Conservation (phyloP, 345 rosid genomes). For the Diplotaxis tenuifolia region DNA sequence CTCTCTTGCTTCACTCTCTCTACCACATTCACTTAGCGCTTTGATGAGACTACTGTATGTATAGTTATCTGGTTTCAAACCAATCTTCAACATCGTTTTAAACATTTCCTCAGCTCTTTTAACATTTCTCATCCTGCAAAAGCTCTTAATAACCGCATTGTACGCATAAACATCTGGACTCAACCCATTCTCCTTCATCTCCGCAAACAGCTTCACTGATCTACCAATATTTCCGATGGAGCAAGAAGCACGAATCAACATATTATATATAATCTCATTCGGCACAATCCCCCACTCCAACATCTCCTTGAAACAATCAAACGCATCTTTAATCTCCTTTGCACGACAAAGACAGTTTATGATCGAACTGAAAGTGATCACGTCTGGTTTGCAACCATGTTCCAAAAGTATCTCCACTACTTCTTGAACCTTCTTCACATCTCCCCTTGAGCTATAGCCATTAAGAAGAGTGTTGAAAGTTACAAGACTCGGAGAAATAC, state of each 20-base stretch:
- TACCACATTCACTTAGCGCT: constrained; percentile 53
- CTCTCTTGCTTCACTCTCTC: constrained; percentile 58
- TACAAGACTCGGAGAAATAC: constrained; percentile 63
- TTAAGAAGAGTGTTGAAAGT: constrained; percentile 79
- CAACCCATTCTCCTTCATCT: constrained; percentile 63
- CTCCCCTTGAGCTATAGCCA: constrained; percentile 53
- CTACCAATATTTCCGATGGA: constrained; percentile 50
- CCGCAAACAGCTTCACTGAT: constrained; percentile 50
- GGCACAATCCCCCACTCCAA: constrained; percentile 76
- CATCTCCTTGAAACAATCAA: constrained; percentile 82
- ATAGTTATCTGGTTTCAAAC: constrained; percentile 64
- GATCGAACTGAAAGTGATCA: constrained; percentile 69
- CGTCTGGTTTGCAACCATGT: constrained; percentile 65
- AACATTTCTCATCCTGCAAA: constrained; percentile 53
- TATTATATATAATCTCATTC: constrained; percentile 66
- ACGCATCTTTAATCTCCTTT: constrained; percentile 61
- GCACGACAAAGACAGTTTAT: constrained; percentile 78
- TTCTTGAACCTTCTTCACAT: constrained; percentile 44
- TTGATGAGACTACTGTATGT: constrained; percentile 56
- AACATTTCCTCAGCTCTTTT: constrained; percentile 60
- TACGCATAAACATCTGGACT: constrained; percentile 59
- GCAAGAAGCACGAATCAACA: constrained; percentile 59
- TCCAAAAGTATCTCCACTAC: constrained; percentile 54
- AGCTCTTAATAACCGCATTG: constrained; percentile 63
- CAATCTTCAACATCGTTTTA: constrained; percentile 48